A percentile compares a stretch with the other conserved stretches of the same genome.
Evolutionary conservation across 176 grass and related monocot genomes (phyloP).

Genomic region (Metroxylon sagu): DNA sequence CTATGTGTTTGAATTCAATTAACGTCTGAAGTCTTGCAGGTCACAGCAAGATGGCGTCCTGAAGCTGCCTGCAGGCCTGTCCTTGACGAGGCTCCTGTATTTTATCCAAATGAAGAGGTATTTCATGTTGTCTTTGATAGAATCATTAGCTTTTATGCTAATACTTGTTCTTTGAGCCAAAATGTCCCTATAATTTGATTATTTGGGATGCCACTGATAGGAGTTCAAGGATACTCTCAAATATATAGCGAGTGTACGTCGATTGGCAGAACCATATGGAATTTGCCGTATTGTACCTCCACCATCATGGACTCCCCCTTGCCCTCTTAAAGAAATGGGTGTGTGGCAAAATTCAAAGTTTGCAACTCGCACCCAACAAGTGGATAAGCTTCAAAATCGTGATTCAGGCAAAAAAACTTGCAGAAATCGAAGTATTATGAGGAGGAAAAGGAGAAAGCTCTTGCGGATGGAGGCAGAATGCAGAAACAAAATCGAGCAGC

Average conservation of each 20-base stretch:
- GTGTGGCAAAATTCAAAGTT: slow-evolving; percentile 73
- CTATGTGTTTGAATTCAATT: not conserved
- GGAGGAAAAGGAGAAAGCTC: slow-evolving; percentile 60
- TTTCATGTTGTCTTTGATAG: not conserved
- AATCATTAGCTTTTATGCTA: too few species aligned
- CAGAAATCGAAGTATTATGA: slow-evolving; percentile 43
- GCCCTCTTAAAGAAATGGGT: slow-evolving; percentile 62
- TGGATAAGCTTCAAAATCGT: slow-evolving; percentile 94
- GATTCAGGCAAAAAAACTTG: slow-evolving; percentile 47
- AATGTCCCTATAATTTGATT: not conserved
- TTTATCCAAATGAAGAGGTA: slow-evolving; percentile 26
- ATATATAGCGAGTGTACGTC: slow-evolving; percentile 71
- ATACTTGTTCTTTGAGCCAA: too few species aligned
- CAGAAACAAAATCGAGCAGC: slow-evolving; percentile 21
- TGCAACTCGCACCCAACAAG: slow-evolving; percentile 59
- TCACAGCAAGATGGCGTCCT: slow-evolving; percentile 19
- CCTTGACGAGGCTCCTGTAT: slow-evolving; percentile 25
- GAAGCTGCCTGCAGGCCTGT: slow-evolving; percentile 6
- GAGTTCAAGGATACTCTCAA: slow-evolving; percentile 88
- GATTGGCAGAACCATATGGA: slow-evolving; percentile 62
- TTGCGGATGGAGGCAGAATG: slow-evolving; percentile 22
- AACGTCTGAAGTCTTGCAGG: slow-evolving; percentile 3
- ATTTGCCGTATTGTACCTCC: slow-evolving; percentile 95
- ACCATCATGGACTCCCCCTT: slow-evolving; percentile 78
- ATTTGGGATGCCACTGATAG: slow-evolving; percentile 14